Base-by-base conservation (phyloP, 257 asterid species). In the Capsicum chinense region DNA sequence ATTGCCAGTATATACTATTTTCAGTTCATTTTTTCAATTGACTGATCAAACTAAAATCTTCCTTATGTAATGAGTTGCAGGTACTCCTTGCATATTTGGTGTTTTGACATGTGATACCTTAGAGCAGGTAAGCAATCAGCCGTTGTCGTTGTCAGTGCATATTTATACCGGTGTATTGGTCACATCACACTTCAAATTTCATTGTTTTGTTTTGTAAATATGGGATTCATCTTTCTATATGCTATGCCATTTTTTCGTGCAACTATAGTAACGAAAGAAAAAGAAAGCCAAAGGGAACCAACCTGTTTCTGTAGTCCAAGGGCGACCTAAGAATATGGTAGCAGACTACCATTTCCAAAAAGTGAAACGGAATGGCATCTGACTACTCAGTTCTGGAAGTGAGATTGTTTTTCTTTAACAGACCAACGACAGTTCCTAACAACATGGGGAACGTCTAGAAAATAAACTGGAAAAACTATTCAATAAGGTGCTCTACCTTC, bases 71-170 rank as follows among this genome's bases (percentile, higher is more conserved):
- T 84, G 84, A 84, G 66, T 69, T 83, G 76, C 90, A 95, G 97
- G 98, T 83, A 97, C 94, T 83, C 98, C 99, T 83, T 96, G 99
- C 97, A 90, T 96, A 88, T 96, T 95, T 86, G 97, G 99, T 67
- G 97, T 95, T 74, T 83, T 95, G 88, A 95, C 99, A 39, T 94
- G 98, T 79, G 99, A 96, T 9, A 84, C 90, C 88, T 92, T 96
- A 90, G 98, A 94, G 19, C 99, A 93, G 98, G 98, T 95, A 89
- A 87, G 80, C 80, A 19, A 56, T 78, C 19, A 70, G 66, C 21
- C 0, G 1, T 33, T 15, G 33, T 33, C 15, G 6, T 33, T 26
- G 33, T 26, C 33, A 26, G 60, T 12, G 21, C 50, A 35, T 14
- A 13, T 13, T 76, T 6, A 63, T 63, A 5, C 66, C 6, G 3